Conservation (phyloP, 768 basidiomycete species). For the Fistulinella prunicolor region DNA sequence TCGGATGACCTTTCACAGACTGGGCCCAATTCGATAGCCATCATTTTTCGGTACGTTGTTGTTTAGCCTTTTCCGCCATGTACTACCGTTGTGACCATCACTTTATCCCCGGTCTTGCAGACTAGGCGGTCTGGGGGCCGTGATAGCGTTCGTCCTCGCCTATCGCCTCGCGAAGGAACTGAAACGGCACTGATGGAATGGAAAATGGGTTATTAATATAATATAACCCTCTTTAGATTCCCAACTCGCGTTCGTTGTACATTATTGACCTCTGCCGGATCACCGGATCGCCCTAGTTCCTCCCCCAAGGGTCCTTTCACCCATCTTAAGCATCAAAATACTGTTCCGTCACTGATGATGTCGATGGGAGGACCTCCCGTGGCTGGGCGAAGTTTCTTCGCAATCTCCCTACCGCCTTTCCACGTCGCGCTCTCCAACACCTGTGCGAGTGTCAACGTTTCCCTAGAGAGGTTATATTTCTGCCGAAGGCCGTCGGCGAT, state of each 20-base stretch:
- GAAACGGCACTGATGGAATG: conserved; percentile 28
- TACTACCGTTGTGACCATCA: neutral
- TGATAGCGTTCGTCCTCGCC: conserved; percentile 52
- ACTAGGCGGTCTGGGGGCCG: conserved; percentile 54
- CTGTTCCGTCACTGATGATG: conserved; percentile 81
- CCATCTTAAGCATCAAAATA: conserved; percentile 67
- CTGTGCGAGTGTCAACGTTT: conserved; percentile 74
- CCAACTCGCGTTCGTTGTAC: too few relatives aligned
- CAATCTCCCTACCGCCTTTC: conserved; percentile 95
- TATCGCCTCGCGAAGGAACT: conserved; percentile 55
- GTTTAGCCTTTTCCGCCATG: neutral
- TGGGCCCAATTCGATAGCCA: conserved; percentile 67
- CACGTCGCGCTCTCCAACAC: conserved; percentile 94
- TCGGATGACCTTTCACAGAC: conserved; percentile 5
- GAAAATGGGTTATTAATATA: neutral
- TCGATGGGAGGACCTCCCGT: conserved; percentile 85
- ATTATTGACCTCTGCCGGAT: too few relatives aligned
- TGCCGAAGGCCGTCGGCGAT: conserved; percentile 67
- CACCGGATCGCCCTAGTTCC: too few relatives aligned
- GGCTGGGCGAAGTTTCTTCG: conserved; percentile 66
- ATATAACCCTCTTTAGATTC: too few relatives aligned
- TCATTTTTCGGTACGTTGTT: conserved; percentile 65
- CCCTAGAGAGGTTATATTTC: conserved; percentile 47
- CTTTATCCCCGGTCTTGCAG: conserved; percentile 29
- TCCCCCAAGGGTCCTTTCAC: too few relatives aligned